Evolutionary conservation across 2,329 filamentous ascomycete genomes (phyloP).

Genomic region (Colletotrichum sp.): DNA sequence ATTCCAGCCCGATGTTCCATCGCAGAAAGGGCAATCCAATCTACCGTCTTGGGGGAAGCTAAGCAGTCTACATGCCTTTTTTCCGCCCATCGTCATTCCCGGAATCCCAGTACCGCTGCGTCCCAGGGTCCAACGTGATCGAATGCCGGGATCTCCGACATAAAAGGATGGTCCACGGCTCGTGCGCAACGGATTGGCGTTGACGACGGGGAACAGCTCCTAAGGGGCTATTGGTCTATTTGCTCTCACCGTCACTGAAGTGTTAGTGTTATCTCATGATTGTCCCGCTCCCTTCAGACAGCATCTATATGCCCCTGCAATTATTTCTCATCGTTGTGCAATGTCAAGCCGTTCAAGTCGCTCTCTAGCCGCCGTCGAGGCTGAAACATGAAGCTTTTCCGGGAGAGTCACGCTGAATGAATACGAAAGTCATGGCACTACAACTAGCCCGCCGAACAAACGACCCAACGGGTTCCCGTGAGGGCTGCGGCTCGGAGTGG

Average conservation of each 20-base stretch:
- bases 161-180: neutral
- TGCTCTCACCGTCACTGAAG: neutral
- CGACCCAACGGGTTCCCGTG: neutral
- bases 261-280: neutral
- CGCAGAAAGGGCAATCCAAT: neutral
- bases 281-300: neutral
- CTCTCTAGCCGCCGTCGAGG: neutral
- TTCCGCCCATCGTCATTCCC: neutral
- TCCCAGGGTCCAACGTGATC: neutral
- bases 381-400: conserved; percentile 18
- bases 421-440: neutral
- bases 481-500: neutral
- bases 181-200: neutral
- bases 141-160: conserved; percentile 5
- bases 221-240: neutral
- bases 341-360: neutral
- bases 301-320: neutral
- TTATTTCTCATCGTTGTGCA: neutral
- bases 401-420: neutral
- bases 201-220: neutral
- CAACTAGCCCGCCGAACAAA: neutral
- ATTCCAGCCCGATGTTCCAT: neutral
- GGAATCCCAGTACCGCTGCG: neutral
- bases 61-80: conserved; percentile 1
- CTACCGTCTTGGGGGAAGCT: neutral